phyloP scores from a whole-genome alignment of 1,139 yeast species.

The Debaryomyces sp. region DNA sequence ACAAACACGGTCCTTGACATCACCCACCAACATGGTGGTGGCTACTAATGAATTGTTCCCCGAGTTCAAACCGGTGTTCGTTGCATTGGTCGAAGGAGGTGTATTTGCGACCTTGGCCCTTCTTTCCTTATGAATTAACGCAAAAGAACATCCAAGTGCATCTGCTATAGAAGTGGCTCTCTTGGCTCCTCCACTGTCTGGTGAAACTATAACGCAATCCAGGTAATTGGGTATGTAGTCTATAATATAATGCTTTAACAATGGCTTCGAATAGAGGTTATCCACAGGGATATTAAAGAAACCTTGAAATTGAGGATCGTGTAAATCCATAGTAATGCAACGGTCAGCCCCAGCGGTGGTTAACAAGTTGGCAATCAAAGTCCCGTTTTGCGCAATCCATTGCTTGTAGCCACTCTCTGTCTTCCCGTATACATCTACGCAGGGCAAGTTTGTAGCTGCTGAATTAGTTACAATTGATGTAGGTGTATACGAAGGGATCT shows the following conservation, averaged over 20 bases:
- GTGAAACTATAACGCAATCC: conserved; percentile 86
- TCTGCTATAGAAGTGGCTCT: conserved; percentile 95
- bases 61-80: conserved; percentile 9
- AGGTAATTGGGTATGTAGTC: conserved; percentile 72
- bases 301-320: conserved; percentile 94
- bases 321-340: conserved; percentile 95
- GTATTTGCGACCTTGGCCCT: conserved; percentile 50
- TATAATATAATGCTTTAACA: conserved; percentile 77
- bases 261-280: conserved; percentile 82
- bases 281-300: conserved; percentile 93
- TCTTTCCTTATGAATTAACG: conserved; percentile 93
- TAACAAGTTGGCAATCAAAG: conserved; percentile 83
- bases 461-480: conserved; percentile 36
- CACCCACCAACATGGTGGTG: conserved; percentile 92
- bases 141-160: conserved; percentile 84
- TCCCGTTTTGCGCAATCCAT: conserved; percentile 97
- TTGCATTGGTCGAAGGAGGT: conserved; percentile 31
- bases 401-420: conserved; percentile 75
- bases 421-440: conserved; percentile 42
- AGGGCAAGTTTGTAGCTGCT: conserved; percentile 31
- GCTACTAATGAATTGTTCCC: conserved; percentile 40
- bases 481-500: conserved; percentile 19
- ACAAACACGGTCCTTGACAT: conserved; percentile 81
- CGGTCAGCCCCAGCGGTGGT: conserved; percentile 97
- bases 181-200: conserved; percentile 98